Evolutionary conservation across 2,329 filamentous ascomycete genomes (phyloP).

Genomic region (Paecilomyces sp.): DNA sequence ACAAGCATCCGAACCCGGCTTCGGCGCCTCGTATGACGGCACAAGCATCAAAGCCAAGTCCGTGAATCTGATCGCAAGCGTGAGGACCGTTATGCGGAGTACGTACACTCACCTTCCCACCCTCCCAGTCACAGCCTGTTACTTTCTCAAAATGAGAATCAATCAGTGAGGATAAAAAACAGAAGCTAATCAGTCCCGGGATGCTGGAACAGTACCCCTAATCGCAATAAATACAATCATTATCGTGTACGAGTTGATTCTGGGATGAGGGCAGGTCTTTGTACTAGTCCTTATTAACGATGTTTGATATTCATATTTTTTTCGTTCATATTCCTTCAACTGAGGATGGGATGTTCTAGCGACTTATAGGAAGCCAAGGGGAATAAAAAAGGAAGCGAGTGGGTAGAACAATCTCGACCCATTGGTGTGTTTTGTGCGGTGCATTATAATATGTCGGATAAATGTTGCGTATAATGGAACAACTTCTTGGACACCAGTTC

Average conservation of each 20-base stretch:
- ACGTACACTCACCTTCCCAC: slow-evolving; percentile 30
- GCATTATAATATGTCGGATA: neutral
- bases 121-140: no score
- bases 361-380: no score
- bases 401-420: no score
- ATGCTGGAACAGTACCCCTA: slow-evolving; percentile 58
- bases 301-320: no score
- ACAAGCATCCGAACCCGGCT: slow-evolving; percentile 58
- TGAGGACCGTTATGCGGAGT: slow-evolving; percentile 92
- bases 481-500: no score
- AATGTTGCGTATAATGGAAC: no score
- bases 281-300: neutral
- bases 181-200: neutral
- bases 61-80: slow-evolving; percentile 82
- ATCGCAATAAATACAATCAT: slow-evolving; percentile 78
- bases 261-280: slow-evolving; percentile 47
- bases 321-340: no score
- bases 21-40: slow-evolving; percentile 64
- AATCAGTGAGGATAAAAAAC: neutral
- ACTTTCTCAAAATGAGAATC: neutral
- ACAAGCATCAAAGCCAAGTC: slow-evolving; percentile 78
- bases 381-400: no score
- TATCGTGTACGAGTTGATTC: slow-evolving; percentile 72
- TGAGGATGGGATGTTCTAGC: no score
- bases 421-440: neutral